Conservation (phyloP, 164 flowering plant genomes). For the Malania oleifera region DNA sequence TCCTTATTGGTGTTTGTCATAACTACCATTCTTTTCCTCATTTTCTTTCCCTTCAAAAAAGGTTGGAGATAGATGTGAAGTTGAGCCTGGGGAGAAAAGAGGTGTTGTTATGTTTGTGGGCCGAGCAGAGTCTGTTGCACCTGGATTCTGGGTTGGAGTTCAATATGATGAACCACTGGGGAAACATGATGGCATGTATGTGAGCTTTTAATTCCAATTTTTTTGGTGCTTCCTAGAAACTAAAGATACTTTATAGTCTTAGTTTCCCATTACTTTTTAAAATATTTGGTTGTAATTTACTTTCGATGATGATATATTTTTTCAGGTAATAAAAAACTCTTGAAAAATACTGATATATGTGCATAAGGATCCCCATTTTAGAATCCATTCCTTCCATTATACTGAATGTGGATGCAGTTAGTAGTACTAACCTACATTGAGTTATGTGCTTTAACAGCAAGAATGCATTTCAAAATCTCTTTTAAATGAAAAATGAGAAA, state of each 20-base stretch:
- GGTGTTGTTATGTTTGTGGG: slow-evolving; percentile 85
- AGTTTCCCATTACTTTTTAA: not conserved
- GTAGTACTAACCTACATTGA: no score
- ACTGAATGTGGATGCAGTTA: no score
- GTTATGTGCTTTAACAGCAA: no score
- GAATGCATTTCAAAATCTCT: no score
- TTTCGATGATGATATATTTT: no score
- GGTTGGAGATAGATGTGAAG: slow-evolving; percentile 96
- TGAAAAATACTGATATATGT: no score
- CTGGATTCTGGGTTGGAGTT: slow-evolving; percentile 96
- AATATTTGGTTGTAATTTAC: no score
- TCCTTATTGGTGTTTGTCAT: not conserved
- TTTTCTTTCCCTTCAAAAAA: slow-evolving; percentile 13
- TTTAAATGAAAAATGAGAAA: no score
- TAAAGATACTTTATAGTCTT: not conserved
- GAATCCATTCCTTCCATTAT: no score
- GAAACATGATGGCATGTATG: slow-evolving; percentile 92
- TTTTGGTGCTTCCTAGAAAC: not conserved
- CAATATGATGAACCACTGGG: slow-evolving; percentile 97
- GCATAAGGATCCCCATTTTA: no score
- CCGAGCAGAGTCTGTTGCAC: slow-evolving; percentile 65
- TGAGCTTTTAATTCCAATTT: slow-evolving; percentile 3
- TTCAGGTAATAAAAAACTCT: no score
- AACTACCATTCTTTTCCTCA: not conserved
- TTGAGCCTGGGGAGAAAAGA: slow-evolving; percentile 90